phyloP scores from a whole-genome alignment of 179 eudicot genomes.

The Kewa caespitosa region DNA sequence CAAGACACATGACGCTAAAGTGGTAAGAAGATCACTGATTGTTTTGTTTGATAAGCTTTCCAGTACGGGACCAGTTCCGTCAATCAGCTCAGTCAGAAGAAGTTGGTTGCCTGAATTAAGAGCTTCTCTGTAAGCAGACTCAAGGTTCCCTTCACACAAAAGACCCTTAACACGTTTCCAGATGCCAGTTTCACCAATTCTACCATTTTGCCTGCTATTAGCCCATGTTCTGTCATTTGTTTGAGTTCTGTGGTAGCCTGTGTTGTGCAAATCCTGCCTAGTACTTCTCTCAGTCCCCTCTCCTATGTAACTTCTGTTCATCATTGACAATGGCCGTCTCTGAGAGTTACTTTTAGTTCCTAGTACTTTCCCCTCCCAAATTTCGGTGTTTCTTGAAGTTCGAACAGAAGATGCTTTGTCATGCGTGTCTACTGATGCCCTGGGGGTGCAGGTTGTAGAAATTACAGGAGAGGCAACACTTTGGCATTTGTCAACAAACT shows the following conservation, averaged over 20 bases:
- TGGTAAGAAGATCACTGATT: constrained; percentile 47
- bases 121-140: constrained; percentile 79
- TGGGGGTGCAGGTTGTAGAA: constrained; percentile 57
- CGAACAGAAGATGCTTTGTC: constrained; percentile 36
- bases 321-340: constrained; percentile 37
- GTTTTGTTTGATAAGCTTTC: constrained; percentile 68
- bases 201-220: constrained; percentile 33
- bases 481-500: constrained; percentile 41
- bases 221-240: constrained; percentile 24
- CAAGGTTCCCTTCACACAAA: constrained; percentile 59
- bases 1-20: constrained; percentile 47
- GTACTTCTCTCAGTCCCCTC: constrained; percentile 33
- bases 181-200: constrained; percentile 32
- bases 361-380: constrained; percentile 43
- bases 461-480: constrained; percentile 56
- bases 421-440: constrained; percentile 53
- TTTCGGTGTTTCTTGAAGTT: constrained; percentile 32
- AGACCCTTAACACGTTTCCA: constrained; percentile 53
- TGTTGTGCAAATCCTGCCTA: constrained; percentile 30
- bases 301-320: constrained; percentile 36
- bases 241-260: constrained; percentile 27
- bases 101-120: constrained; percentile 54
- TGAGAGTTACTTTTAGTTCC: constrained; percentile 39
- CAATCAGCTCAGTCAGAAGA: constrained; percentile 64
- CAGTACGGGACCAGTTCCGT: constrained; percentile 79